Conservation (phyloP, 129 eudicot species). For the Tanacetum coccineum region DNA sequence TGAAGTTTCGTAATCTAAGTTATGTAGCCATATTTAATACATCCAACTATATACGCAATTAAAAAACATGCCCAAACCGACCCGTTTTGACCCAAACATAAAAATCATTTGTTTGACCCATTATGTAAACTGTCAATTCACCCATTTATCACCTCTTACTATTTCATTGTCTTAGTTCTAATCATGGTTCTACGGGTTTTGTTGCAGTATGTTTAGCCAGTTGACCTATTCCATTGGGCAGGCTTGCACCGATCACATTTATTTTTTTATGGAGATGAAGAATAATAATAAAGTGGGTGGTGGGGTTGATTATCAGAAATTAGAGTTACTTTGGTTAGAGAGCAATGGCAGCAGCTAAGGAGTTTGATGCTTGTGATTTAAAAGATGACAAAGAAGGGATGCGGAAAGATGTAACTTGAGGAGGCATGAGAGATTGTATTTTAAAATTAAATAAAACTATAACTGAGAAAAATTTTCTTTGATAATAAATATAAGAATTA, state of each 20-base stretch:
- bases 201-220: constrained; percentile 88
- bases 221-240: constrained; percentile 89
- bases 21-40: no score
- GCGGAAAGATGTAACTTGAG: constrained; percentile 67
- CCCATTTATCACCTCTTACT: no score
- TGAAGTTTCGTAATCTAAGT: no score
- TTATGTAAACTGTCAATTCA: no score
- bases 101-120: no score
- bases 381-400: constrained; percentile 89
- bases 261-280: constrained; percentile 82
- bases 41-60: no score
- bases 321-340: constrained; percentile 85
- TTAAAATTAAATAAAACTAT: no score
- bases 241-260: constrained; percentile 94
- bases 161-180: not conserved
- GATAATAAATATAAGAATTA: no score
- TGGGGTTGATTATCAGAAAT: constrained; percentile 86
- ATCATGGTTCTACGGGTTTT: not conserved
- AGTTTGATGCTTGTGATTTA: constrained; percentile 74
- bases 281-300: constrained; percentile 86
- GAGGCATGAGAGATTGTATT: constrained; percentile 93
- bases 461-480: no score
- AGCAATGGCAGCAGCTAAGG: constrained; percentile 93
- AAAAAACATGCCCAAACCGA: no score
- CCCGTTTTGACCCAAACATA: no score